A percentile compares a stretch with the other conserved stretches of the same genome.
phyloP scores from a whole-genome alignment of 78 protist genomes.

The Acrasis kona region DNA sequence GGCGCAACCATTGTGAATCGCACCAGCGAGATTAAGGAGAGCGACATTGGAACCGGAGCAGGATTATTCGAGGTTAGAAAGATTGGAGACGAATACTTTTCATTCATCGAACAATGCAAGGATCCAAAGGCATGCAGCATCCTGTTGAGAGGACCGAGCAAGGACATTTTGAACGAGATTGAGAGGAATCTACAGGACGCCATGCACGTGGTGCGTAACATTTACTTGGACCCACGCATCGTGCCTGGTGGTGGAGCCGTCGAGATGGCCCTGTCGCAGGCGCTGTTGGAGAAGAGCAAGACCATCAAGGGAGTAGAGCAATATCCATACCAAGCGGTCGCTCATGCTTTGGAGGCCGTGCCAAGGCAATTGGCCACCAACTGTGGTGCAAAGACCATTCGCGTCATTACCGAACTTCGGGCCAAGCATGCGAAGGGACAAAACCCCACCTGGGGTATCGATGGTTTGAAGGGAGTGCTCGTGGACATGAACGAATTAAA shows the following conservation, averaged over 20 bases:
- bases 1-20: slow-evolving; percentile 96
- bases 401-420: slow-evolving; percentile 92
- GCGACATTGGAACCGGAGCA: slow-evolving; percentile 87
- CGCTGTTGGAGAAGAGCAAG: slow-evolving; percentile 63
- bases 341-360: slow-evolving; percentile 83
- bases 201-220: slow-evolving; percentile 93
- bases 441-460: slow-evolving; percentile 81
- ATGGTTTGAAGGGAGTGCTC: slow-evolving; percentile 80
- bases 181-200: slow-evolving; percentile 92
- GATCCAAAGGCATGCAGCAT: slow-evolving; percentile 98
- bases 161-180: slow-evolving; percentile 96
- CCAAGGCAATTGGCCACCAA: slow-evolving; percentile 96
- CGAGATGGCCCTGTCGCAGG: slow-evolving; percentile 87
- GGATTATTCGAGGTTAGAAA: slow-evolving; percentile 87
- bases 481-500: slow-evolving; percentile 76
- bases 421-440: slow-evolving; percentile 82
- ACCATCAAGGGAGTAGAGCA: slow-evolving; percentile 78
- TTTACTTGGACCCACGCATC: slow-evolving; percentile 82
- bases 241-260: slow-evolving; percentile 99
- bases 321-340: slow-evolving; percentile 85
- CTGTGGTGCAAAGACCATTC: slow-evolving; percentile 94
- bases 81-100: slow-evolving; percentile 96
- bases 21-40: slow-evolving; percentile 87
- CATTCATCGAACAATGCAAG: slow-evolving; percentile 93
- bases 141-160: slow-evolving; percentile 96